Base-by-base conservation (phyloP, 176 grass and related monocot genomes). In the Bothriochloa decipiens region DNA sequence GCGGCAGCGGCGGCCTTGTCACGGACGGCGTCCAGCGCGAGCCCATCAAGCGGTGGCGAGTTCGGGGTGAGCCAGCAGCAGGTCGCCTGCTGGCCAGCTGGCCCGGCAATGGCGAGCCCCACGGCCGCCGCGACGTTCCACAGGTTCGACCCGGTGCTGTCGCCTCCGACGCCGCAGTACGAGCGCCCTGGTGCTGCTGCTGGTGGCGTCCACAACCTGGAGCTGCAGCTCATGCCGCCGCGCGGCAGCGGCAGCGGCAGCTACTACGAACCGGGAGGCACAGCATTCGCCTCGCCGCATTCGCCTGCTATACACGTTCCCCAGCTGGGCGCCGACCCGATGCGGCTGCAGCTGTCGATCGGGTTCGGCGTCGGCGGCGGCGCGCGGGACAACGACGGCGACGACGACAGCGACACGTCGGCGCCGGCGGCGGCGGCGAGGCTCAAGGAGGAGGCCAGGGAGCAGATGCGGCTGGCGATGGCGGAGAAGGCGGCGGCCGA, bases 191-290 rank as follows among this genome's bases (percentile, higher is more conserved):
- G 5, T 60, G 53, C 0, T n/a, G 27, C 20, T 55, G 53, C 2
- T 9, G 26, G 39, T n/a, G 65, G 40, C 26, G 22, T 33, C 35
- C 78, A 89, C 26, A 89, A 78, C 73, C 74, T 93, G 13, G 92
- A 95, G 84, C 85, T 98, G 32, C 92, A 93, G 80, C 87, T 98
- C 42, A 90, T 98, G 47, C 92, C 95, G 8, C 84, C 82, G 62
- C 86, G 84, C 13, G 57, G n/a, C 65, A 58, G 22, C 13, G 57
- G n/a, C 65, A 58, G 22, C 17, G 46, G 47, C n/a, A 25, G 22
- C 9, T 26, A 62, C 58, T 62, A 62, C 23, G 15, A 32, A 32
- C 29, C 6, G 13, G 63, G 13, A 6, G 63, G 63, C 26, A 15
- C 26, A 4, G 10, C n/a, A 26, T 10, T 55, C 11, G n/a, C 72